Percentiles rank a stretch among this genome's conserved stretches.
Conservation (phyloP, 768 basidiomycete genomes). For the Auriscalpium microsporum region DNA sequence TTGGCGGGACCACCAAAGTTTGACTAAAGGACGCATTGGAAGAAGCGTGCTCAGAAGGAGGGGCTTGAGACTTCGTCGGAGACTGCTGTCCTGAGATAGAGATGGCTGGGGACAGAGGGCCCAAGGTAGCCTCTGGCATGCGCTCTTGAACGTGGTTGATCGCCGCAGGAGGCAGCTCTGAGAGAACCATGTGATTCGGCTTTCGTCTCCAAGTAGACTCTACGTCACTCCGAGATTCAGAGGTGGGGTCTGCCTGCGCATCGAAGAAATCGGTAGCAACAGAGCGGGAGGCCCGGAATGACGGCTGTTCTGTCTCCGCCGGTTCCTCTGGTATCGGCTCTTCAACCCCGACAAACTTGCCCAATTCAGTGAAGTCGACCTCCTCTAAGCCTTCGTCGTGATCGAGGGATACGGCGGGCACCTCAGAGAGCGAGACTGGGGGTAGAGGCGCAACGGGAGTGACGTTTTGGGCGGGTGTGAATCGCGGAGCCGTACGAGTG, state of each 20-base stretch:
- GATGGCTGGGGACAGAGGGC: background rate
- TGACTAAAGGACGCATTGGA: constrained; percentile 6
- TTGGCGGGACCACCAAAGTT: constrained; percentile 1
- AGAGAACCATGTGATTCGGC: background rate
- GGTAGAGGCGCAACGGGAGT: constrained; percentile 23
- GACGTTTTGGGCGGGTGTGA: constrained; percentile 25
- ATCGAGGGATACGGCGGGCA: constrained; percentile 31
- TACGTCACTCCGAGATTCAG: constrained; percentile 25
- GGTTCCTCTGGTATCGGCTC: constrained; percentile 14
- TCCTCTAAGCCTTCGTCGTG: constrained; percentile 62
- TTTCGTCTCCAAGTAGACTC: constrained; percentile 38
- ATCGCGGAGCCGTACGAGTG: constrained; percentile 16
- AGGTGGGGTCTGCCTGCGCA: constrained; percentile 22
- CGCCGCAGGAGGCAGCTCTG: constrained; percentile 6
- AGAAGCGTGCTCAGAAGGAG: background rate
- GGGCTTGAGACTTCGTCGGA: background rate
- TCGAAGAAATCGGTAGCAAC: constrained; percentile 70
- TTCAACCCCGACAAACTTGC: constrained; percentile 49
- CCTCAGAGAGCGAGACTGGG: constrained; percentile 24
- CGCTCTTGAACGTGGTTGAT: background rate
- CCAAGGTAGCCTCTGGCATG: background rate
- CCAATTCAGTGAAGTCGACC: constrained; percentile 76
- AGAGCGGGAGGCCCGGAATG: constrained; percentile 34
- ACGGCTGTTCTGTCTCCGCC: constrained; percentile 14
- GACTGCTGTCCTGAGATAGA: background rate